Evolutionary conservation across 306 rosid species (phyloP).

Genomic region (Pyrus betulifolia): DNA sequence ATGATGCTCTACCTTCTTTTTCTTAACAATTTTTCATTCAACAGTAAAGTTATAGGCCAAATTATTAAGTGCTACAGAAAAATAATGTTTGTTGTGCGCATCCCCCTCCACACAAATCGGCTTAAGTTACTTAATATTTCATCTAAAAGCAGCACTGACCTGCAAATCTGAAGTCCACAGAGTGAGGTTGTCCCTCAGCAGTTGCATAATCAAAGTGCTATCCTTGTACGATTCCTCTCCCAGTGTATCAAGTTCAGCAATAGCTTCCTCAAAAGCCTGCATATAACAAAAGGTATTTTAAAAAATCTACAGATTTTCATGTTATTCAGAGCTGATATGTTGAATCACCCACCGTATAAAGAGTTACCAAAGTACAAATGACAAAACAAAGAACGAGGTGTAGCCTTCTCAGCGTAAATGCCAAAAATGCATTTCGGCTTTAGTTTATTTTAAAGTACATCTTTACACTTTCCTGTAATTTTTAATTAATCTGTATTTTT

Average conservation of each 20-base stretch:
- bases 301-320: neutral
- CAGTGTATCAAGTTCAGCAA: conserved; percentile 38
- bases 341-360: neutral
- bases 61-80: neutral
- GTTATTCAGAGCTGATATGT: neutral
- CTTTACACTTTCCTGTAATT: neutral
- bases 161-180: conserved; percentile 44
- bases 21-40: neutral
- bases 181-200: conserved; percentile 40
- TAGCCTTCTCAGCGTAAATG: neutral
- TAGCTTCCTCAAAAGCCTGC: conserved; percentile 39
- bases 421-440: neutral
- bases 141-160: conserved; percentile 14
- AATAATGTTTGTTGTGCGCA: neutral
- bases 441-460: neutral
- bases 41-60: neutral
- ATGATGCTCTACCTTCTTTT: neutral
- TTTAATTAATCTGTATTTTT: neutral
- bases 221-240: conserved; percentile 44
- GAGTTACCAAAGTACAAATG: neutral
- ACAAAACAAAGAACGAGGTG: neutral
- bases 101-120: neutral
- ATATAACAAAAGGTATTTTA: no score
- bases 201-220: conserved; percentile 41
- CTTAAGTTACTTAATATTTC: neutral